phyloP scores from a whole-genome alignment of 352 stramenopile genomes.

The Globisporangium ultimum region DNA sequence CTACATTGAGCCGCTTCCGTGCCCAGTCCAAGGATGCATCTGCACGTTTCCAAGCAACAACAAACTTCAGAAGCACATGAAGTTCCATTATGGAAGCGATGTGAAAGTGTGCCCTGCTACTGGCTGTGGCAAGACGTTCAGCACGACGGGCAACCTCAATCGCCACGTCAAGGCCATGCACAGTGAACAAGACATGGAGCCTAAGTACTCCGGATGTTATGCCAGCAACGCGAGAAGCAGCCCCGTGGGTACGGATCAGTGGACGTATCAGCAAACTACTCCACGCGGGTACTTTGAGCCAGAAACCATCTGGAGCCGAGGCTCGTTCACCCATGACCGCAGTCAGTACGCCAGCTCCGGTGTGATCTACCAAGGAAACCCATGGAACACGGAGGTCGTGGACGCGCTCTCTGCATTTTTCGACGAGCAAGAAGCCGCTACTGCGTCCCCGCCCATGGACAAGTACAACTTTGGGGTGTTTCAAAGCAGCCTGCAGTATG shows the following conservation, averaged over 20 bases:
- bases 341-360: neutral
- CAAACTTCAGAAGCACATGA: slow-evolving; percentile 53
- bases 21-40: slow-evolving; percentile 31
- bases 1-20: slow-evolving; percentile 35
- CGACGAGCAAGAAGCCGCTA: neutral
- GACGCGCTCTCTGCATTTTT: slow-evolving; percentile 9
- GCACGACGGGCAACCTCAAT: slow-evolving; percentile 53
- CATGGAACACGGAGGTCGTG: slow-evolving; percentile 10
- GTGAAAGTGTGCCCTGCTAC: slow-evolving; percentile 40
- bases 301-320: neutral
- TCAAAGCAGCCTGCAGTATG: slow-evolving; percentile 8
- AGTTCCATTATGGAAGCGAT: slow-evolving; percentile 35
- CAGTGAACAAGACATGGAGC: slow-evolving; percentile 19
- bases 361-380: neutral
- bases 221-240: neutral
- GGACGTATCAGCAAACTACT: neutral
- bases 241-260: slow-evolving; percentile 3
- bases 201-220: too few relatives aligned
- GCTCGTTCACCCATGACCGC: neutral
- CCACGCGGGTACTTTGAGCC: slow-evolving; percentile 6
- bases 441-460: neutral
- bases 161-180: slow-evolving; percentile 29
- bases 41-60: slow-evolving; percentile 39
- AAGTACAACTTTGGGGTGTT: slow-evolving; percentile 10
- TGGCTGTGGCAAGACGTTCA: slow-evolving; percentile 57